Conservation (phyloP, 495 filamentous ascomycete genomes). For the Aspergillus saccharolyticus region DNA sequence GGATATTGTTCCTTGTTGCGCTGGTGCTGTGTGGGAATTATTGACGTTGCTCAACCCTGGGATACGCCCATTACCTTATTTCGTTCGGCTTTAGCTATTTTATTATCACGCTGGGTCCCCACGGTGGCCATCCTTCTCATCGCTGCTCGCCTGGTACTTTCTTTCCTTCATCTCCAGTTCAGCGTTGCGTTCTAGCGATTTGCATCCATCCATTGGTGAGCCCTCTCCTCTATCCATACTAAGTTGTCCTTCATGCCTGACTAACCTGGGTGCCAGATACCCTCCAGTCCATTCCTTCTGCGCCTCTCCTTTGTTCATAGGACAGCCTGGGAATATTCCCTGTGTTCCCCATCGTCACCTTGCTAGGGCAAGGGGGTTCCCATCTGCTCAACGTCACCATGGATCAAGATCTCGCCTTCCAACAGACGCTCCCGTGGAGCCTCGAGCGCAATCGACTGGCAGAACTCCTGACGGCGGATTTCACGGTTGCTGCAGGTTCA, state of each 20-base stretch:
- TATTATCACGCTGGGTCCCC: neutral
- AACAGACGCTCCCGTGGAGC: conserved; percentile 26
- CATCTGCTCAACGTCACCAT: conserved; percentile 2
- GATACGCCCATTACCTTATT: conserved; percentile 3
- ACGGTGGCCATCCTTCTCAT: neutral
- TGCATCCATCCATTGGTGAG: neutral
- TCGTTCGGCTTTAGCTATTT: neutral
- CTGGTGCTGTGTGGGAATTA: conserved; percentile 1
- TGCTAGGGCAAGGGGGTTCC: neutral
- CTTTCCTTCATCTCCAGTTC: conserved; percentile 1
- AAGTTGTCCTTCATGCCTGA: neutral
- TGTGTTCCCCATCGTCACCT: neutral
- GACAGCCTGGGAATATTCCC: neutral
- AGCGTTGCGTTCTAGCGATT: conserved; percentile 1
- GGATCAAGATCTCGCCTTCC: conserved; percentile 12
- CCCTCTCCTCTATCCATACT: neutral
- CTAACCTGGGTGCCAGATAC: neutral
- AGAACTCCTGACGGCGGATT: conserved; percentile 31
- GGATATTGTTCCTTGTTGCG: neutral
- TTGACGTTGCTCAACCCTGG: neutral
- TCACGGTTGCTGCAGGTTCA: conserved; percentile 34
- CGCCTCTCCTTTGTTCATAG: conserved; percentile 1
- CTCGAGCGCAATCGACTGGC: conserved; percentile 29
- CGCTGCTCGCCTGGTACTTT: neutral
- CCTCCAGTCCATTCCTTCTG: neutral